phyloP scores from a whole-genome alignment of 2,329 filamentous ascomycete genomes.

The Aplosporella prunicola region DNA sequence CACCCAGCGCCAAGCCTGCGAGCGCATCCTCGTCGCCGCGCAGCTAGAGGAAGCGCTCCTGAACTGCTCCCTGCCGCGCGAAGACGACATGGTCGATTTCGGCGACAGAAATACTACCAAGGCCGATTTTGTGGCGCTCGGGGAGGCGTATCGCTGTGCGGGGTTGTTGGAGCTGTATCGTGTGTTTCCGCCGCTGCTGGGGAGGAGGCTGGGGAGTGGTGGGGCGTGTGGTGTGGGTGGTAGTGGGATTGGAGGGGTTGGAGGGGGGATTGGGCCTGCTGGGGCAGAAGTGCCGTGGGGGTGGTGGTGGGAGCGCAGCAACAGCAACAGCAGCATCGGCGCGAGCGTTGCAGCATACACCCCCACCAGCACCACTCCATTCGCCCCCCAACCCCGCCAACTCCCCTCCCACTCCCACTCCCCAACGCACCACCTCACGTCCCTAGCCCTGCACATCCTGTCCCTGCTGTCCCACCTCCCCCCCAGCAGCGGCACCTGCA shows the following conservation, averaged over 20 bases:
- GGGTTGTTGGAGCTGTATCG: constrained; percentile 47
- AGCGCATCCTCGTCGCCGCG: constrained; percentile 15
- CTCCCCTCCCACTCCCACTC: constrained; percentile 19
- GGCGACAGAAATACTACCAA: constrained; percentile 45
- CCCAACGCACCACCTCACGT: no score
- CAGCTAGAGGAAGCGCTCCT: constrained; percentile 41
- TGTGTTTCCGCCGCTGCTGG: constrained; percentile 43
- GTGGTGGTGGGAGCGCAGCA: no score
- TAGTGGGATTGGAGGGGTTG: no score
- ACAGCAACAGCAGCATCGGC: no score
- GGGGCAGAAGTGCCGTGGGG: no score
- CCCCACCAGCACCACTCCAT: no score
- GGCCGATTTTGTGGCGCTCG: constrained; percentile 44
- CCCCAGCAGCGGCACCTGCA: constrained; percentile 44
- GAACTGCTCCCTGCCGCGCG: constrained; percentile 36
- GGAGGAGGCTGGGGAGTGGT: constrained; percentile 35
- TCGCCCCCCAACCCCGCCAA: constrained; percentile 2
- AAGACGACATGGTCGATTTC: constrained; percentile 40
- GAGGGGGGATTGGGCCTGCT: no score
- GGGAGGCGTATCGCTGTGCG: constrained; percentile 44
- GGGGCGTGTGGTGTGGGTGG: no score
- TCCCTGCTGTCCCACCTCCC: constrained; percentile 41
- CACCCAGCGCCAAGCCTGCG: background rate
- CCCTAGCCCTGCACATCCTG: constrained; percentile 43
- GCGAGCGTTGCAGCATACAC: no score